phyloP scores from a whole-genome alignment of 2,329 filamentous ascomycete species.

The Dothistroma septosporum region DNA sequence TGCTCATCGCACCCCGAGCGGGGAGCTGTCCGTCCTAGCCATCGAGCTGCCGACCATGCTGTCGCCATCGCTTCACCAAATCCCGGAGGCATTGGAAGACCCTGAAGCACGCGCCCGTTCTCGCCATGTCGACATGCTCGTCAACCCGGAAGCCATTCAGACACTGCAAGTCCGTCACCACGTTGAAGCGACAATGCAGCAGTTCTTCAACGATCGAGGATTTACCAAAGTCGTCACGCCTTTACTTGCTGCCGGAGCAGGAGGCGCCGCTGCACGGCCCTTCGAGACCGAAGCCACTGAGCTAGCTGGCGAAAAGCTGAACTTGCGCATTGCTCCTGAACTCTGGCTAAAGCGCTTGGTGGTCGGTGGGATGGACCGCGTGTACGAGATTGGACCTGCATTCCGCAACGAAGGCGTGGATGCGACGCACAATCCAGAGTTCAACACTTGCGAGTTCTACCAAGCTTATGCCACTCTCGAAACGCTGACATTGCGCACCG shows the following conservation, averaged over 20 bases:
- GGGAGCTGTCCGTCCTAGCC: slow-evolving; percentile 71
- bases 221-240: slow-evolving; percentile 92
- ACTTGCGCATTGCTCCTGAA: slow-evolving; percentile 86
- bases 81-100: slow-evolving; percentile 68
- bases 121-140: slow-evolving; percentile 81
- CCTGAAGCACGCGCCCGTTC: slow-evolving; percentile 68
- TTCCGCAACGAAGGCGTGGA: slow-evolving; percentile 91
- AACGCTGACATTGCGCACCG: slow-evolving; percentile 71
- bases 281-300: slow-evolving; percentile 78
- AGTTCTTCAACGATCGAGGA: slow-evolving; percentile 64
- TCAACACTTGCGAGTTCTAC: slow-evolving; percentile 97
- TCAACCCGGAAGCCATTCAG: slow-evolving; percentile 64
- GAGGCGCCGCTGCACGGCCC: slow-evolving; percentile 82
- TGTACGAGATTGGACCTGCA: slow-evolving; percentile 88
- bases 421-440: slow-evolving; percentile 91
- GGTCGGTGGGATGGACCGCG: slow-evolving; percentile 77
- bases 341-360: slow-evolving; percentile 91
- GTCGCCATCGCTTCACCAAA: slow-evolving; percentile 71
- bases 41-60: slow-evolving; percentile 65
- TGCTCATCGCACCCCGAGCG: slow-evolving; percentile 65
- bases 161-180: slow-evolving; percentile 69
- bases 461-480: slow-evolving; percentile 74
- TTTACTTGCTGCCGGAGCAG: slow-evolving; percentile 73
- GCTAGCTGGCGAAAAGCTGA: slow-evolving; percentile 65
- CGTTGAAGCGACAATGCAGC: slow-evolving; percentile 69